A percentile compares a stretch with the other conserved stretches of the same genome.
These are phyloP conservation scores for Aphanomyces invadans DNA, from an alignment of 352 stramenopile genomes.

Conservation along the genomic window DNA sequence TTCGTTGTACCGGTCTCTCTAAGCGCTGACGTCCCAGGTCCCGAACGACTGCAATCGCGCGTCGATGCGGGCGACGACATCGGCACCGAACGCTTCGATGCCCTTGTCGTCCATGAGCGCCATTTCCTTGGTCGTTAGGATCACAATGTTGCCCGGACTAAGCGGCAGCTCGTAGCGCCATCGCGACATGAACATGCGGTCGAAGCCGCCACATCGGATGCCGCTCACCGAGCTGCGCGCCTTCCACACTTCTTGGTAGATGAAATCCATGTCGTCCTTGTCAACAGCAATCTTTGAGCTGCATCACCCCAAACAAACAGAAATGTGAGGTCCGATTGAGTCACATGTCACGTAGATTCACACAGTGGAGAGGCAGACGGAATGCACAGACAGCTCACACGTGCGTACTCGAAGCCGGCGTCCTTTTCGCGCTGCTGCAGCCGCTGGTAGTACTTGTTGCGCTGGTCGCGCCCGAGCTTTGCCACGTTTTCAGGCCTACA, in stretches of 20 bases:
- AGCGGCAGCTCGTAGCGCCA: constrained; percentile 64
- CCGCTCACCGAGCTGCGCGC: constrained; percentile 62
- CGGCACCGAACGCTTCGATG: constrained; percentile 52
- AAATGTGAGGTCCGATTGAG: neutral
- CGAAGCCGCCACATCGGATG: constrained; percentile 58
- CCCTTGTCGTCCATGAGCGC: constrained; percentile 47
- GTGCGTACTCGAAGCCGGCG: constrained; percentile 40
- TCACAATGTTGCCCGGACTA: constrained; percentile 79
- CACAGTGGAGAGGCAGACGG: too few species aligned
- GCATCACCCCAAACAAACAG: neutral
- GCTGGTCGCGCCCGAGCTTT: constrained; percentile 70
- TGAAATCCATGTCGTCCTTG: constrained; percentile 84
- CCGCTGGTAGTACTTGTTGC: constrained; percentile 81
- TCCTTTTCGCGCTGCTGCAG: constrained; percentile 67
- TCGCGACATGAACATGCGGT: constrained; percentile 76
- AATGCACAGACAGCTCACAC: too few species aligned
- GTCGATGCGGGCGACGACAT: constrained; percentile 61
- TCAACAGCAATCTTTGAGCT: constrained; percentile 54
- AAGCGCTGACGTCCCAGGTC: constrained; percentile 32
- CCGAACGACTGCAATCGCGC: constrained; percentile 50
- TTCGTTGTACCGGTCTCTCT: too few species aligned
- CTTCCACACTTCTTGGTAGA: constrained; percentile 82
- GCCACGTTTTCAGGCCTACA: constrained; percentile 44
- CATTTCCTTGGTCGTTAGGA: constrained; percentile 77
- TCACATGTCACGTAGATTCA: neutral